These are phyloP conservation scores for Plicaturopsis crispa DNA, from an alignment of 768 basidiomycete genomes.

Conservation along the genomic window DNA sequence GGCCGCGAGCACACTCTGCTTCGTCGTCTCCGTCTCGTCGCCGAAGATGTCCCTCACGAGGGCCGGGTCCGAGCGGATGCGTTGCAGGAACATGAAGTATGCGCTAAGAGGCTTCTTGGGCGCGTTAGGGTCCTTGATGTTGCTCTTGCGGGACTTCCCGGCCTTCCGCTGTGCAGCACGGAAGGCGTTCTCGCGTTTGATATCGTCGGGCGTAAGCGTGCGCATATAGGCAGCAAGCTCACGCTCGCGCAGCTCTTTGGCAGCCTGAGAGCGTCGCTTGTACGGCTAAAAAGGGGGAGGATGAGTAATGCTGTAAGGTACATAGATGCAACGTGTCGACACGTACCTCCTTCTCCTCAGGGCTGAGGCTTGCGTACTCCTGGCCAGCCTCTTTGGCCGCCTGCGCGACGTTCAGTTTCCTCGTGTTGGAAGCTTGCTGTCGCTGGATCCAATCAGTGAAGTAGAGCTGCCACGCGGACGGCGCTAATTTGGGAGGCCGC, in stretches of 20 bases:
- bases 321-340: constrained; percentile 14
- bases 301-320: constrained; percentile 15
- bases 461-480: constrained; percentile 94
- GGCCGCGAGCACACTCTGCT: constrained; percentile 90
- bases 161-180: constrained; percentile 89
- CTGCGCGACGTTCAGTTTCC: constrained; percentile 92
- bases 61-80: constrained; percentile 71
- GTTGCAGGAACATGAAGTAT: constrained; percentile 92
- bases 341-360: constrained; percentile 79
- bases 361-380: constrained; percentile 73
- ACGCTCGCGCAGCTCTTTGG: constrained; percentile 80
- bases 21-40: constrained; percentile 88
- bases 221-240: constrained; percentile 82
- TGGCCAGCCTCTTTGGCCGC: constrained; percentile 92
- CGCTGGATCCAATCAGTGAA: constrained; percentile 93
- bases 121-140: constrained; percentile 95
- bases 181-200: constrained; percentile 88
- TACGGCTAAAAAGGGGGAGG: constrained; percentile 52
- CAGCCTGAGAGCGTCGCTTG: constrained; percentile 73
- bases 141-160: constrained; percentile 87
- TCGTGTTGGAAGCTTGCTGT: constrained; percentile 68
- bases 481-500: constrained; percentile 85
- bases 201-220: constrained; percentile 86
- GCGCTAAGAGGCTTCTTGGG: constrained; percentile 94
- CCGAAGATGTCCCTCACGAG: constrained; percentile 81